Evolutionary conservation across 73 alveolate species (phyloP), one percentile per base, ranked within the genome.

Genomic region (Diophrys sp.): DNA sequence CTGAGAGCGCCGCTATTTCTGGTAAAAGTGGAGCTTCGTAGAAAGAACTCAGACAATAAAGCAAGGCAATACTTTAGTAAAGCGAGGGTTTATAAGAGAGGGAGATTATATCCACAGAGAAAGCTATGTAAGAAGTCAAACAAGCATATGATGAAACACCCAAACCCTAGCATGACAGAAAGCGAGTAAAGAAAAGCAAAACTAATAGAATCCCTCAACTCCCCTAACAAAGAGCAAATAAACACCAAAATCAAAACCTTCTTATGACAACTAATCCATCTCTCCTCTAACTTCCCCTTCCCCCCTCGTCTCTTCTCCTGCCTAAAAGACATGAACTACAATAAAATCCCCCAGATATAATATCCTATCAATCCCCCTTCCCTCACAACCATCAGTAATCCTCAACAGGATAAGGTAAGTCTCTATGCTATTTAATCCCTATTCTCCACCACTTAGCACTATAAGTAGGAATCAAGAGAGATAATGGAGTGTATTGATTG

Each of bases 341-440:
- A 71, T 34, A 74, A 79, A 72, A 85, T 96, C 96, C 94, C 99
- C 33, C 94, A 94, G 78, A 93, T 96, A 23, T 91, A 96, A 84
- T 87, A 96, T 84, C 78, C 85, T 74, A 85, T 96, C 69, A 94
- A 94, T 33, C 99, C 99, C 14, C 87, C 83, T 25, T 80, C 94
- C 25, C 90, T 94, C 33, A 88, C 79, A 66, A 84, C 87, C 70
- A 85, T 84, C 73, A 89, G 90, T 94, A 96, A 83, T 87, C 98
- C 26, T 98, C 94, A 88, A 96, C 99, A 27, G 99, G 98, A 0
- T 90, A 96, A 70, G 98, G 99, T 23, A 96, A 96, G 77, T 94
- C 99, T 26, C 89, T 96, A 62, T 97, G 98, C 23, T 96, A 96
- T 79, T 73, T 91, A 53, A 93, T 94, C 29, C 99, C 99, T 23